Conservation (phyloP, 805 yeast genomes). For the Candida silvicultrix region DNA sequence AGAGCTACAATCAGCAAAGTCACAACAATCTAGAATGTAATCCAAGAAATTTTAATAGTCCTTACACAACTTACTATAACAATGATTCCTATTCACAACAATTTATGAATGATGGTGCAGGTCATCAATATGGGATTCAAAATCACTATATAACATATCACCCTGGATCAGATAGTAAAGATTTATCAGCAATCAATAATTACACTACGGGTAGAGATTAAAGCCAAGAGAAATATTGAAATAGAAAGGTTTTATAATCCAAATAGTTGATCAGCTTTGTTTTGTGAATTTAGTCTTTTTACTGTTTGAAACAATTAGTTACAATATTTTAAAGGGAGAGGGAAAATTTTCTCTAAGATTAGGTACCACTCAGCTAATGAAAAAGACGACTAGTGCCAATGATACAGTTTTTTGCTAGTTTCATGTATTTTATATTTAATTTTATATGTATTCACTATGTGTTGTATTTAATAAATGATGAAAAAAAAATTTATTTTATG, state of each 20-base stretch:
- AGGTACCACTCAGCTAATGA: too few relatives aligned
- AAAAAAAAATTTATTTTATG: too few relatives aligned
- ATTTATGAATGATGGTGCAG: not conserved
- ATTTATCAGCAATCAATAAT: not conserved
- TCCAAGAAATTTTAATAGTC: not conserved
- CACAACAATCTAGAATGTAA: not conserved
- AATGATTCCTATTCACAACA: constrained; percentile 2
- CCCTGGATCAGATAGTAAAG: not conserved
- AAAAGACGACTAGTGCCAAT: too few relatives aligned
- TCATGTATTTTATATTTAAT: constrained; percentile 18
- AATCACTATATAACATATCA: not conserved
- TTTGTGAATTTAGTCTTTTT: too few relatives aligned
- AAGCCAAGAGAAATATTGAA: too few relatives aligned
- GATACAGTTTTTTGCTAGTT: constrained; percentile 4
- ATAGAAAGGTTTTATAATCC: too few relatives aligned
- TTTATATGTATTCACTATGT: not conserved
- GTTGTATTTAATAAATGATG: not conserved
- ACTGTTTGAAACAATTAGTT: too few relatives aligned
- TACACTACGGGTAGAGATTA: not conserved
- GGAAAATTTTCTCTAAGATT: too few relatives aligned
- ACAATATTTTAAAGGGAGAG: too few relatives aligned
- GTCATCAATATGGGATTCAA: not conserved
- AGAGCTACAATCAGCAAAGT: too few relatives aligned
- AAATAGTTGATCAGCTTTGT: too few relatives aligned
- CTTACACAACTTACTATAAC: not conserved